These are phyloP conservation scores for Candida awuae DNA, from an alignment of 805 yeast genomes.

Conservation along the genomic window DNA sequence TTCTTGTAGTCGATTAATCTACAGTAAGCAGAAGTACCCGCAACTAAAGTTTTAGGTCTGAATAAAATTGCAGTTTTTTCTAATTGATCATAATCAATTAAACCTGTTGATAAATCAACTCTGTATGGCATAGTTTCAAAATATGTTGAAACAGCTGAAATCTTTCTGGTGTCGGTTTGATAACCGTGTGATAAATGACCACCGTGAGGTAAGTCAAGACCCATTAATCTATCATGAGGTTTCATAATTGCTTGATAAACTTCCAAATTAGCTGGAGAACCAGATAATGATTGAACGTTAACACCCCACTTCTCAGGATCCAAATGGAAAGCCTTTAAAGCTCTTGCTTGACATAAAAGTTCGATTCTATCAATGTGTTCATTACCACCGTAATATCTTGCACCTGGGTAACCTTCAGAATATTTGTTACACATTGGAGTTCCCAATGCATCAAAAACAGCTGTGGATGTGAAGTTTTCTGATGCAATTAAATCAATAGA, in stretches of 20 bases:
- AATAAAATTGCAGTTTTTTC: conserved; percentile 84
- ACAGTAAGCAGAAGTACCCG: conserved; percentile 98
- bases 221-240: conserved; percentile 96
- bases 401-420: conserved; percentile 99
- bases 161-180: conserved; percentile 89
- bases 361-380: conserved; percentile 95
- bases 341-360: conserved; percentile 86
- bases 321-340: conserved; percentile 79
- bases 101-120: conserved; percentile 83
- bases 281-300: conserved; percentile 92
- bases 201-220: conserved; percentile 96
- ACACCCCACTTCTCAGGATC: conserved; percentile 91
- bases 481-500: conserved; percentile 93
- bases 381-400: conserved; percentile 98
- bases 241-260: conserved; percentile 93
- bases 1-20: conserved; percentile 93
- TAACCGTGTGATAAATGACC: conserved; percentile 98
- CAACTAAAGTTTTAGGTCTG: conserved; percentile 95
- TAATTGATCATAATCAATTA: conserved; percentile 92
- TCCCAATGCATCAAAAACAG: conserved; percentile 94
- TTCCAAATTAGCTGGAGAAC: conserved; percentile 96
- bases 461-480: conserved; percentile 92
- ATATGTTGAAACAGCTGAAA: conserved; percentile 91
- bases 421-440: conserved; percentile 98
- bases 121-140: conserved; percentile 99